Evolutionary conservation across 2,329 filamentous ascomycete genomes (phyloP).

Genomic region (Stagonosporopsis chrysanthemi): DNA sequence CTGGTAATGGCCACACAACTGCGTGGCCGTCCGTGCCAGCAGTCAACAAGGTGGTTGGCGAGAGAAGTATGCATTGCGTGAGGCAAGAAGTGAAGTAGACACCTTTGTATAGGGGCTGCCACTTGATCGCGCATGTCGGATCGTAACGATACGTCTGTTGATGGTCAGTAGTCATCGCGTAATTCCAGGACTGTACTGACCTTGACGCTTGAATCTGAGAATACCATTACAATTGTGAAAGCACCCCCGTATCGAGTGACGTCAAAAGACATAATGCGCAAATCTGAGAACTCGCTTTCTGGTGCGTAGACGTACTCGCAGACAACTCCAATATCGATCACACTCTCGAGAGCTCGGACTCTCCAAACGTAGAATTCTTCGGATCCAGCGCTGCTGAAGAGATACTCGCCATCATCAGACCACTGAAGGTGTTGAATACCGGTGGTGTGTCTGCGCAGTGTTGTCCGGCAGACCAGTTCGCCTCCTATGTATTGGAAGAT

Average conservation of each 20-base stretch:
- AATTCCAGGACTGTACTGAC: conserved; percentile 40
- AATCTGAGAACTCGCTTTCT: conserved; percentile 65
- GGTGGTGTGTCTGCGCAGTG: conserved; percentile 78
- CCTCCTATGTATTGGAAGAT: conserved; percentile 65
- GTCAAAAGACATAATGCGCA: conserved; percentile 84
- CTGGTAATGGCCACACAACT: conserved; percentile 63
- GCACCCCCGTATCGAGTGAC: conserved; percentile 45
- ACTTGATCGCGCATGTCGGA: conserved; percentile 33
- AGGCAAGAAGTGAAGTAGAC: conserved; percentile 68
- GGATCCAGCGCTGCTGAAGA: conserved; percentile 86
- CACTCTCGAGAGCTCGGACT: conserved; percentile 61
- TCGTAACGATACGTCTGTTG: conserved; percentile 56
- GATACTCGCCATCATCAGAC: conserved; percentile 69
- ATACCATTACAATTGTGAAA: conserved; percentile 73
- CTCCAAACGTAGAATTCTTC: conserved; percentile 91
- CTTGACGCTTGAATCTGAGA: conserved; percentile 84
- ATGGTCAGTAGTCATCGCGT: conserved; percentile 5
- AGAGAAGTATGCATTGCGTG: conserved; percentile 64
- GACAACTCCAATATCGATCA: conserved; percentile 61
- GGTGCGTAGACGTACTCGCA: conserved; percentile 60
- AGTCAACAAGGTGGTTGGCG: conserved; percentile 62
- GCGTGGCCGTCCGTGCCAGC: conserved; percentile 84
- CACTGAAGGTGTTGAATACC: conserved; percentile 84
- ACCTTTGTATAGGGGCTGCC: conserved; percentile 48
- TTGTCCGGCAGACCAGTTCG: conserved; percentile 62